These are phyloP conservation scores for Paramecium bursaria DNA, from an alignment of 73 alveolate species.

Conservation along the genomic window DNA sequence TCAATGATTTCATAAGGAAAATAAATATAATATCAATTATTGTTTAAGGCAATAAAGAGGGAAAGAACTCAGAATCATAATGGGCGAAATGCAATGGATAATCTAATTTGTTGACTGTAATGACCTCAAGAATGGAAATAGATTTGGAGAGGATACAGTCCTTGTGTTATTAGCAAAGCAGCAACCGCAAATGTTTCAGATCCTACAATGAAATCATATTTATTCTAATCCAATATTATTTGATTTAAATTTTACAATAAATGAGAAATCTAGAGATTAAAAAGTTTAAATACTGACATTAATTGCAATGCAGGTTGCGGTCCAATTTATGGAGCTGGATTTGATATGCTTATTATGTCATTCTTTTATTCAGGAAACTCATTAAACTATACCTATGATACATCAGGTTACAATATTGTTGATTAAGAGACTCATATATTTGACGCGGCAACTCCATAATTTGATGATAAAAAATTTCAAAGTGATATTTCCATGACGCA, in stretches of 20 bases:
- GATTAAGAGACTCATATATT: neutral
- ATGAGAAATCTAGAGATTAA: neutral
- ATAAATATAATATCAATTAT: no score
- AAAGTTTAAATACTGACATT: neutral
- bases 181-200: neutral
- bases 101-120: neutral
- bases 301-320: conserved; percentile 19
- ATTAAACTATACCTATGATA: neutral
- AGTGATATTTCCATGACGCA: no score
- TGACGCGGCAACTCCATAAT: conserved; percentile 26
- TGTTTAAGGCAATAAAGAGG: conserved; percentile 22
- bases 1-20: no score
- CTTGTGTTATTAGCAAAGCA: neutral
- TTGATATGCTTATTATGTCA: neutral
- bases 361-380: conserved; percentile 3
- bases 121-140: conserved; percentile 1
- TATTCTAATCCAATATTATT: no score
- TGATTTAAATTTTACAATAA: no score
- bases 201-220: conserved; percentile 32
- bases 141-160: conserved; percentile 53
- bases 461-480: conserved; percentile 10
- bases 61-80: neutral
- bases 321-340: conserved; percentile 29
- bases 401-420: no score
- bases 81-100: neutral